Evolutionary conservation across 2,329 filamentous ascomycete genomes (phyloP).

Genomic region (Ambrosiella xylebori): DNA sequence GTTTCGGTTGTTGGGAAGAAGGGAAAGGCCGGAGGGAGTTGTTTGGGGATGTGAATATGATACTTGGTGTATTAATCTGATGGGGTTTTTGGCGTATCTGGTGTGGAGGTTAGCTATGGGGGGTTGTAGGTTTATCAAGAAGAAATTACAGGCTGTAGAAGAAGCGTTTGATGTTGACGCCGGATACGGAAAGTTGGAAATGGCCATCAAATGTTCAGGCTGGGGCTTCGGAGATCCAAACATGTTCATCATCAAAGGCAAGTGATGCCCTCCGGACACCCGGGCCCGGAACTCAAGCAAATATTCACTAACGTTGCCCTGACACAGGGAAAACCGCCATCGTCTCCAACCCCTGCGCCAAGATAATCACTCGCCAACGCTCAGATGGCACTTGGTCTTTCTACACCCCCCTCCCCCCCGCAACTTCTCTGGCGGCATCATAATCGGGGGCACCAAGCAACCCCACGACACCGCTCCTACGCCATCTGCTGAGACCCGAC

Average conservation of each 20-base stretch:
- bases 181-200: neutral
- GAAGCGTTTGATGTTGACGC: neutral
- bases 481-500: slow-evolving; percentile 29
- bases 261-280: slow-evolving; percentile 1
- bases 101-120: slow-evolving; percentile 19
- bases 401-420: slow-evolving; percentile 45
- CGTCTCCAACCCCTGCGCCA: slow-evolving; percentile 23
- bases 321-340: slow-evolving; percentile 28
- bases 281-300: neutral
- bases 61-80: slow-evolving; percentile 37
- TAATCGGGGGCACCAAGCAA: slow-evolving; percentile 51
- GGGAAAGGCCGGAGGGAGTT: slow-evolving; percentile 27
- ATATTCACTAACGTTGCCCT: neutral
- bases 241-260: slow-evolving; percentile 28
- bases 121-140: slow-evolving; percentile 20
- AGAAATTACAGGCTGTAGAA: slow-evolving; percentile 17
- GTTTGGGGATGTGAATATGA: slow-evolving; percentile 33
- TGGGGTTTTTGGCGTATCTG: slow-evolving; percentile 33
- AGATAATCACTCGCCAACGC: slow-evolving; percentile 41
- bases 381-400: slow-evolving; percentile 47
- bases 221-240: slow-evolving; percentile 26
- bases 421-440: slow-evolving; percentile 42
- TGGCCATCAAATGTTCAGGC: slow-evolving; percentile 30
- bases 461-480: slow-evolving; percentile 35
- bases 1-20: slow-evolving; percentile 22